Base-by-base conservation (phyloP, 2,329 filamentous ascomycete genomes). In the Amesomyces nigricolor region DNA sequence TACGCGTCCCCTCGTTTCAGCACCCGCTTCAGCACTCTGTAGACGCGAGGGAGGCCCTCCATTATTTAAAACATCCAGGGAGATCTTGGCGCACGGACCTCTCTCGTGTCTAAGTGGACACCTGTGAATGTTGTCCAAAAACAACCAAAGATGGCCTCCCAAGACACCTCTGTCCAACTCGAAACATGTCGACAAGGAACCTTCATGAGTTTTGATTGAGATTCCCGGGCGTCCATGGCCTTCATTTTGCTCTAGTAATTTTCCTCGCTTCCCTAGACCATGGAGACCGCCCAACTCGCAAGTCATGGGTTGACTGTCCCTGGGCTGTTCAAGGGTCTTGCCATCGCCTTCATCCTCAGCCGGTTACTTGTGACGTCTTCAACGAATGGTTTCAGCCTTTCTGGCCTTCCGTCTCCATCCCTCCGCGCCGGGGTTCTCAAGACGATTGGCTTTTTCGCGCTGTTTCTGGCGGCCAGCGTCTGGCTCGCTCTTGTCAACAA, bases 401-500 rank as follows among this genome's bases (percentile, higher is more conserved):
- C 3, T 10, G 3, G 3, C 17, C 9, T 38, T n/a, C 14, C 16
- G 13, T 13, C 19, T 4, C 14, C 16, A 10, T 13, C 29, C 2
- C 10, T 26, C 2, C 11, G 11, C 1, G 13, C 17, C 1, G 32
- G 44, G 3, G 29, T 35, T 8, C 30, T 58, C 14, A 58, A 55
- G 0, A 19, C 47, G 2, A 26, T 43, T 9, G 59, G 58, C 8
- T 57, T 62, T 10, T 54, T 62, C 32, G 51, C 61, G 4, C 51
- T 72, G 11, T 68, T 66, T 17, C 11, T 70, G 7, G 56, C 70
- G 0, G 64, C 65, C 9, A 65, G 65, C 30, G 53, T 62, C 5
- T 79, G 76, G 76, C 65, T 75, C 2, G 63, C 63, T 1, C 61
- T 70, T 4, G 72, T 78, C 9, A 69, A 68, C 32, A 47, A 61